Base-by-base conservation (phyloP, 2,329 filamentous ascomycete species). In the Aspergillus ustus region DNA sequence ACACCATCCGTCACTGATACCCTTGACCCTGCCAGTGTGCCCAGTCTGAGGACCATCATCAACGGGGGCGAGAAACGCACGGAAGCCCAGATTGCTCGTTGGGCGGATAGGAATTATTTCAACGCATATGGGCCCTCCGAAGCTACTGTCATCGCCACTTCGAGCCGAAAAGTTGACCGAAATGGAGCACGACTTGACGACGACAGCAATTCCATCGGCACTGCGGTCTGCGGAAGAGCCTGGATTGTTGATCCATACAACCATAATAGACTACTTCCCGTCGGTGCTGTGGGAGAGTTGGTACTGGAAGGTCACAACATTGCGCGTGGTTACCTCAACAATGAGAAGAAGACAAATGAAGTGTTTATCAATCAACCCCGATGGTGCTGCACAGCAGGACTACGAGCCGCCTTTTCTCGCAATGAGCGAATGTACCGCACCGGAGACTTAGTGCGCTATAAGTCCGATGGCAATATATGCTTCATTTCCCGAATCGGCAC, bases 1-100 rank as follows among this genome's bases (percentile, higher is more conserved):
- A 89, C 88, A 0, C 84, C 87, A 2, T 80, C 85, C 0, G 80
- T 90, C n/a, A 84, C 85, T 0, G 76, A 78, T 20, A 76, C 81
- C 0, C 61, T 85, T 1, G 73, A 77, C 8, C 81, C 80, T 0
- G 71, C 75, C 40, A 75, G 74, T 13, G 76, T 85, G 1, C 80
- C 81, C 1, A 76, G 73, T 0, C 66, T 85, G 40, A 79, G 75
- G 56, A 75, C 74, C 0, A 67, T 85, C 49, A 71, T 76, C 2
- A 73, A 80, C 9, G 80, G 79, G 11, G 82, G 81, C 20, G 82
- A 84, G 60, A 78, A 80, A 43, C 75, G 78, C 65, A 73, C 78
- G 1, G 69, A 75, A 7, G 73, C 73, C 25, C 73, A 80, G 52
- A 75, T 83, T 48, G 72, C 77, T 37, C 78, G 77, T 53, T 84